Evolutionary conservation across 495 filamentous ascomycete species (phyloP).

Genomic region (Penicillium roqueforti): DNA sequence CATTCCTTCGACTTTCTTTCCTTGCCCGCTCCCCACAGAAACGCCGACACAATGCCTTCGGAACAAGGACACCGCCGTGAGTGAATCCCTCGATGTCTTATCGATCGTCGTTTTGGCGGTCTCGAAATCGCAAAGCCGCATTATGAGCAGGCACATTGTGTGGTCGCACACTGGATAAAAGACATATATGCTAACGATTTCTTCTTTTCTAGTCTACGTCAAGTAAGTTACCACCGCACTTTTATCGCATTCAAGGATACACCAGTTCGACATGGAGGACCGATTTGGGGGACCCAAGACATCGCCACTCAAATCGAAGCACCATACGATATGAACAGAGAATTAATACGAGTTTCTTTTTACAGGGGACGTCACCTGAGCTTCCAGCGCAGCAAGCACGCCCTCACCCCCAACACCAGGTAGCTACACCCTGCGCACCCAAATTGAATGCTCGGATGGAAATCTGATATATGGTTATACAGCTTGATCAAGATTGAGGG

Average conservation of each 20-base stretch:
- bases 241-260: constrained; percentile 20
- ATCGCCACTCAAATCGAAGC: neutral
- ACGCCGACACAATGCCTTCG: constrained; percentile 69
- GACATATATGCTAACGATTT: constrained; percentile 33
- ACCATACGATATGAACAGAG: constrained; percentile 20
- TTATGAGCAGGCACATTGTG: constrained; percentile 7
- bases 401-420: constrained; percentile 76
- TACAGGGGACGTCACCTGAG: constrained; percentile 84
- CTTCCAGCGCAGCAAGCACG: constrained; percentile 86
- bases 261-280: constrained; percentile 15
- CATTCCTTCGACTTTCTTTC: constrained; percentile 48
- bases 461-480: constrained; percentile 28
- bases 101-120: constrained; percentile 13
- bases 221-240: constrained; percentile 62
- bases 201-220: constrained; percentile 69
- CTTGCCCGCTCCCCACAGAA: constrained; percentile 47
- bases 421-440: constrained; percentile 23
- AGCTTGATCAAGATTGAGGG: constrained; percentile 95
- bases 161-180: constrained; percentile 8
- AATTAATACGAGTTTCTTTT: constrained; percentile 36
- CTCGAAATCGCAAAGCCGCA: constrained; percentile 17
- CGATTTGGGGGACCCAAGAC: constrained; percentile 7
- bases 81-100: constrained; percentile 33
- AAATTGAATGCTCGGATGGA: constrained; percentile 14
- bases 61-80: constrained; percentile 82